Conservation (phyloP, 768 basidiomycete genomes). For the Macrolepiota dolichaula region DNA sequence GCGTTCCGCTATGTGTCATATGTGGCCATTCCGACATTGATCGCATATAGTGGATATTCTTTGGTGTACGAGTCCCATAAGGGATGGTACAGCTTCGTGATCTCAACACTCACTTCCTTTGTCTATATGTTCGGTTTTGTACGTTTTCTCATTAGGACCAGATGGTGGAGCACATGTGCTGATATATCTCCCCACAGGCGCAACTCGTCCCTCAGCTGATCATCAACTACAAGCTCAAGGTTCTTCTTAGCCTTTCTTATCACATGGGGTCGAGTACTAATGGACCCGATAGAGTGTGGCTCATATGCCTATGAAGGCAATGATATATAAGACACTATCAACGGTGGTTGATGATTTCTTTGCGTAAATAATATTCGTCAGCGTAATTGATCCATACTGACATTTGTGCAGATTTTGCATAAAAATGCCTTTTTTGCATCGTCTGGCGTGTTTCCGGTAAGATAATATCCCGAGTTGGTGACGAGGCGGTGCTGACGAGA, state of each 20-base stretch:
- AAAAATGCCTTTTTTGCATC: conserved; percentile 94
- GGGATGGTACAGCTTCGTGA: conserved; percentile 96
- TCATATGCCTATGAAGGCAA: conserved; percentile 98
- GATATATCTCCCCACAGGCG: conserved; percentile 43
- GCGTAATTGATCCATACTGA: conserved; percentile 14
- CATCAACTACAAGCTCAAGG: conserved; percentile 97
- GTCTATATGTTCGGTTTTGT: conserved; percentile 99
- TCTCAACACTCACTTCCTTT: conserved; percentile 89
- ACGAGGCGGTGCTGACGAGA: conserved; percentile 20
- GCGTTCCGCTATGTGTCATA: conserved; percentile 96
- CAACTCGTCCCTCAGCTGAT: conserved; percentile 87
- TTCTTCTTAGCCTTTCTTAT: conserved; percentile 30
- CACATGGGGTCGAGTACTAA: conserved; percentile 2
- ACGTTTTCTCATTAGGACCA: conserved; percentile 35
- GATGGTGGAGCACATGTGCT: conserved; percentile 3
- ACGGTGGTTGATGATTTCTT: conserved; percentile 92
- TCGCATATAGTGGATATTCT: conserved; percentile 76
- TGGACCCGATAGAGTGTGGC: conserved; percentile 69
- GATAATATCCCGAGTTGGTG: conserved; percentile 19
- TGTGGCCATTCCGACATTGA: conserved; percentile 78
- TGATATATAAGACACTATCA: conserved; percentile 93
- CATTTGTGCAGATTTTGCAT: conserved; percentile 70
- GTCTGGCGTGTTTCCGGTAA: conserved; percentile 79
- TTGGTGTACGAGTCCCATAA: conserved; percentile 80
- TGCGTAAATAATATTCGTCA: conserved; percentile 50